Evolutionary conservation across 1,139 yeast genomes (phyloP).

Genomic region (Pichia sp.): DNA sequence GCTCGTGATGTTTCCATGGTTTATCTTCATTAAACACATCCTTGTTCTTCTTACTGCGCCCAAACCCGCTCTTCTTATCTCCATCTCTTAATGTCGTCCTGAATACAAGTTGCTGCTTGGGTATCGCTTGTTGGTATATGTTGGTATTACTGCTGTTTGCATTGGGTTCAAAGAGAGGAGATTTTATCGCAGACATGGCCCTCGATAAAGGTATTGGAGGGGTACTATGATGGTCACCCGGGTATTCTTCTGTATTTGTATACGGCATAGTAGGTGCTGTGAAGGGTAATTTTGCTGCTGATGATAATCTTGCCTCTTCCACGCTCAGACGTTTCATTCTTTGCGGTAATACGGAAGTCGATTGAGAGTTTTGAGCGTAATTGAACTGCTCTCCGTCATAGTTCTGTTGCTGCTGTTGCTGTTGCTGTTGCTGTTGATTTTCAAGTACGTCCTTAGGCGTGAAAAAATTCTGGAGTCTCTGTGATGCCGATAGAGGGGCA

Average conservation of each 20-base stretch:
- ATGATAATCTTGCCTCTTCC: not conserved
- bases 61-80: constrained; percentile 26
- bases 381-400: not conserved
- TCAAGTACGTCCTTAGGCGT: not conserved
- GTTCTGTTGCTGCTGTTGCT: too few relatives aligned
- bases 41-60: constrained; percentile 32
- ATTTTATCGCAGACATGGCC: too few relatives aligned
- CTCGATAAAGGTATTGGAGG: too few relatives aligned
- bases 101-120: constrained; percentile 35
- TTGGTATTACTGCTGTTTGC: not conserved
- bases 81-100: constrained; percentile 66
- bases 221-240: too few relatives aligned
- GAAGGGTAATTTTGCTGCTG: too few relatives aligned
- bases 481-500: constrained; percentile 4
- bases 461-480: constrained; percentile 6
- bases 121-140: constrained; percentile 1
- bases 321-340: not conserved
- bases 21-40: constrained; percentile 73
- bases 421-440: not conserved
- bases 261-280: too few relatives aligned
- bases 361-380: constrained; percentile 1
- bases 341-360: constrained; percentile 6
- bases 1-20: constrained; percentile 90
- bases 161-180: too few relatives aligned
- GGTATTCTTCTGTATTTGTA: too few relatives aligned